These are phyloP conservation scores for Remersonia thermophila DNA, from an alignment of 2,329 filamentous ascomycete species.

Conservation along the genomic window DNA sequence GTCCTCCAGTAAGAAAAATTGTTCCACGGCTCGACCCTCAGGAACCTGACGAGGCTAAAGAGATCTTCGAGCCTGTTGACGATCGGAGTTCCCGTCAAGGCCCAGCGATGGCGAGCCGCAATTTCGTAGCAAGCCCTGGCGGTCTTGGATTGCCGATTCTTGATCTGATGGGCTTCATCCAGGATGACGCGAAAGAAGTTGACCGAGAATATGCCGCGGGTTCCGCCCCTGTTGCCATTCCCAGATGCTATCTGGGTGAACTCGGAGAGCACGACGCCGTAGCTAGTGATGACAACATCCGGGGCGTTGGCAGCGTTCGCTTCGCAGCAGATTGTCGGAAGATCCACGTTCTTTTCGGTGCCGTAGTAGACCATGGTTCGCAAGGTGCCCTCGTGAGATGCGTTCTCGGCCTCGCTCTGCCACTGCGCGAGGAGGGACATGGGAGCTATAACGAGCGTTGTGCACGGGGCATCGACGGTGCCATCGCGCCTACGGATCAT, in stretches of 20 bases:
- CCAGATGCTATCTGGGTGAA: slow-evolving; percentile 62
- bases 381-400: slow-evolving; percentile 71
- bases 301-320: slow-evolving; percentile 65
- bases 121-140: slow-evolving; percentile 91
- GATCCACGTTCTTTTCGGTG: slow-evolving; percentile 64
- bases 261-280: slow-evolving; percentile 83
- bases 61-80: slow-evolving; percentile 92
- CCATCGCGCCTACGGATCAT: slow-evolving; percentile 33
- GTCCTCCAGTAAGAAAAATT: slow-evolving; percentile 99
- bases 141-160: slow-evolving; percentile 80
- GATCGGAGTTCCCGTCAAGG: slow-evolving; percentile 87
- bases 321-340: slow-evolving; percentile 66
- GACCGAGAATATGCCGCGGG: slow-evolving; percentile 74
- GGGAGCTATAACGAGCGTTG: slow-evolving; percentile 88
- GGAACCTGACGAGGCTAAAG: slow-evolving; percentile 83
- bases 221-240: slow-evolving; percentile 51
- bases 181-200: slow-evolving; percentile 93
- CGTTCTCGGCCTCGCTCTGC: slow-evolving; percentile 89
- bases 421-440: slow-evolving; percentile 96
- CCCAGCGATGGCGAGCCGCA: slow-evolving; percentile 77
- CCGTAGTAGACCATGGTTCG: slow-evolving; percentile 89
- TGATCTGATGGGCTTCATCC: slow-evolving; percentile 91
- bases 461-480: slow-evolving; percentile 61
- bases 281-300: slow-evolving; percentile 88
- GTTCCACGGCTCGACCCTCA: slow-evolving; percentile 93